Base-by-base conservation (phyloP, 176 grass and related monocot species). In the Tillandsia fasciculata region DNA sequence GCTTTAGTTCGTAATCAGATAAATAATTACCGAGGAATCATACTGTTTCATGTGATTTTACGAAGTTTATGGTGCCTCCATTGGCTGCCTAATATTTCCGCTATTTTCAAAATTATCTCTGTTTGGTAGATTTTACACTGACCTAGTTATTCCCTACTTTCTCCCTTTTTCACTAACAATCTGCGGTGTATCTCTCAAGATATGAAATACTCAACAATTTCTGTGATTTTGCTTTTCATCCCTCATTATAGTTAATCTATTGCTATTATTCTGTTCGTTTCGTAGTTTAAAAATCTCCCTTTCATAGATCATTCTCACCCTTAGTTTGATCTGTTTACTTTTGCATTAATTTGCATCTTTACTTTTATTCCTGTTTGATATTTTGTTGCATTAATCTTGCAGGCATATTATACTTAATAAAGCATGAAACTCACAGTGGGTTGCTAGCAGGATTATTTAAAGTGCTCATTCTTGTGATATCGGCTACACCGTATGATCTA, bases 401-500 rank as follows among this genome's bases (percentile, higher is more conserved):
- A 92, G 88, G 92, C 77, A 63, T 76, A 18, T 57, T 89, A 17
- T 78, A 89, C 81, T 80, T 96, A 80, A 79, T 96, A 82, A 83
- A 92, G 26, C 81, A 22, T 78, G 92, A 96, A 85, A 89, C 59
- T 84, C 86, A 92, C 76, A 73, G 48, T 66, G 78, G 83, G 29
- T 72, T 96, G 54, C 64, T 96, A 18, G 49, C 49, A 11, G 81
- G 71, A 79, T 74, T 91, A 74, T 87, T 87, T 79, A 96, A 80
- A 86, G 61, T 91, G 80, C 73, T 92, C 57, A 75, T 87, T 63
- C 59, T 89, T 79, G 65, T 96, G 78, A 91, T 92, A 91, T 89
- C 92, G 79, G 88, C 76, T 75, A 91, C 92, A 66, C 88, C 92
- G 92, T 96, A 96, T 78, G 86, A 82, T 80, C 52, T 59, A 51